Base-by-base conservation (phyloP, 768 basidiomycete species). In the Lentinula guzmanii region DNA sequence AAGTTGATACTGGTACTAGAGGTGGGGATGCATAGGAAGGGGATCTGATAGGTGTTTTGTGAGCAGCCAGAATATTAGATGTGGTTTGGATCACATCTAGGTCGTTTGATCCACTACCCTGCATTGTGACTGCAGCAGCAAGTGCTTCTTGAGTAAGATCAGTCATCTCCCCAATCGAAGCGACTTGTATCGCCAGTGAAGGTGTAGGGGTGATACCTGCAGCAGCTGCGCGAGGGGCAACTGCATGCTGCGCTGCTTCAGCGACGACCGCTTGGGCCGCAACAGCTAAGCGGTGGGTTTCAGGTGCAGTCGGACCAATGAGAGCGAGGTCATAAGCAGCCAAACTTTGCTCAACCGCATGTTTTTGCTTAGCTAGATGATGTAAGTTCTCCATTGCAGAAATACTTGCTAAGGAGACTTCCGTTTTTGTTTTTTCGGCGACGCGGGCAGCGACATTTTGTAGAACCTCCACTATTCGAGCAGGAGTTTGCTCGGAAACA, bases 221-320 rank as follows among this genome's bases (percentile, higher is more conserved):
- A 42, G 75, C 75, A 61, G 74, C 73, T 52, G 80, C 74, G 53
- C 77, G 77, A 68, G 81, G 78, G 37, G 81, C 80, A 39, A 81
- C 76, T 5, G 81, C 79, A 15, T 87, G 82, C 68, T 91, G 86
- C 28, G 91, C 91, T 31, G 91, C 91, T 68, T 90, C 86, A 37
- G 91, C 79, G 51, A 93, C 91, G 60, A 93, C 87, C 62, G 90
- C 86, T 66, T 90, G 89, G 16, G 90, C 91, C 4, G 90, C 91
- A 11, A 84, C 85, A 5, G 88, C 89, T 62, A 92, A 78, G 68
- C 83, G 72, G 68, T 86, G 72, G 73, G 76, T 78, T 63, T 82
- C 67, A 16, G 56, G 46, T 55, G 79, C 78, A 52, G 75, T 81
- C 48, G 82, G 79, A 37, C 83, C 85, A 24, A 81, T 80, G 48